Conservation (phyloP, 352 stramenopile genomes). For the Globisporangium cystogenes region DNA sequence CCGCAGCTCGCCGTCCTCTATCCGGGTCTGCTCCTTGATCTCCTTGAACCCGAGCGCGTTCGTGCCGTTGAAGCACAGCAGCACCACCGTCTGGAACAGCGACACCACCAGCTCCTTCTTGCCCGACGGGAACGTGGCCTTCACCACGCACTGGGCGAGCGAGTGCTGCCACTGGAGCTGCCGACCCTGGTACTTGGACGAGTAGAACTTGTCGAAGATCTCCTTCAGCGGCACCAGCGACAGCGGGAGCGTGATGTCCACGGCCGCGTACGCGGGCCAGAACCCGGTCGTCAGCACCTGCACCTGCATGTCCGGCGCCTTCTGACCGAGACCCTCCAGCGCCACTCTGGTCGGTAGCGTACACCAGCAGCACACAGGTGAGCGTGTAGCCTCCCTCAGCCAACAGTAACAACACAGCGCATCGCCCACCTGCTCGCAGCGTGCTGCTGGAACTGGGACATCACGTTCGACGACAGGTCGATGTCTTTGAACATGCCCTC, state of each 20-base stretch:
- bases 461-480: constrained; percentile 93
- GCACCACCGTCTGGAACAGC: constrained; percentile 82
- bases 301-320: constrained; percentile 91
- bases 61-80: constrained; percentile 78
- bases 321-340: constrained; percentile 36
- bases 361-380: neutral
- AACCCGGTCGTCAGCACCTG: constrained; percentile 97
- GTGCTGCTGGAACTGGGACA: constrained; percentile 89
- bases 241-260: constrained; percentile 75
- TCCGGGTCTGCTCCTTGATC: constrained; percentile 83
- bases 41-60: constrained; percentile 76
- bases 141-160: constrained; percentile 86
- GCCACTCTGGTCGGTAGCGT: constrained; percentile 23
- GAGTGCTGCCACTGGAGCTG: constrained; percentile 91
- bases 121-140: constrained; percentile 71
- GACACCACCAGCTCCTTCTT: constrained; percentile 88
- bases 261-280: constrained; percentile 93
- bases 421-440: constrained; percentile 49
- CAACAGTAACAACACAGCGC: neutral
- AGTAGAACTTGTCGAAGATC: constrained; percentile 90
- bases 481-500: constrained; percentile 99
- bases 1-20: constrained; percentile 87
- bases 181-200: constrained; percentile 82
- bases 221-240: constrained; percentile 60
- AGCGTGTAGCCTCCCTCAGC: neutral